A percentile compares a stretch with the other conserved stretches of the same genome.
These are phyloP conservation scores for Triglochin maritima DNA, from an alignment of 106 monocot genomes.

Conservation along the genomic window DNA sequence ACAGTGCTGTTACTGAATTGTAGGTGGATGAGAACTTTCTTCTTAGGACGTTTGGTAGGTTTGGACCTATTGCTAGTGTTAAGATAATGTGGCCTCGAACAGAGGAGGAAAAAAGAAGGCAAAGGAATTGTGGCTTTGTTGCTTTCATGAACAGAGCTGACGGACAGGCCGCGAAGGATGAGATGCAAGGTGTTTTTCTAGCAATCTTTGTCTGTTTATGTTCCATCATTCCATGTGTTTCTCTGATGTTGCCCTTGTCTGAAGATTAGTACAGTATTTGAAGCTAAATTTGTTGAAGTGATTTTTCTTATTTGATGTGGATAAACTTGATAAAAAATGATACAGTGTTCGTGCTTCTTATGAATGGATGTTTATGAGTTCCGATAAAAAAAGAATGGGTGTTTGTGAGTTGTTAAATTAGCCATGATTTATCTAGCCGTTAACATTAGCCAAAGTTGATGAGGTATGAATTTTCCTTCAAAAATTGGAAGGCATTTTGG, in stretches of 20 bases:
- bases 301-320: too few relatives aligned
- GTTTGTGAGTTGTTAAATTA: too few relatives aligned
- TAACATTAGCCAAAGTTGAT: too few relatives aligned
- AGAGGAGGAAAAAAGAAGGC: conserved; percentile 86
- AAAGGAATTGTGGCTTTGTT: conserved; percentile 99
- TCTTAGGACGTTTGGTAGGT: conserved; percentile 93
- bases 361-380: too few relatives aligned
- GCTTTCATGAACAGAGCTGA: conserved; percentile 99
- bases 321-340: too few relatives aligned
- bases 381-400: too few relatives aligned
- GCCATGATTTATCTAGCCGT: too few relatives aligned
- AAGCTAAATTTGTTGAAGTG: background rate
- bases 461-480: too few relatives aligned
- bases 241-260: background rate
- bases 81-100: conserved; percentile 99
- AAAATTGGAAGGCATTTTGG: too few relatives aligned
- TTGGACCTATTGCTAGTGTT: conserved; percentile 99
- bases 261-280: background rate
- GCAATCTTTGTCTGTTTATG: background rate
- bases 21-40: conserved; percentile 99
- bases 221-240: background rate
- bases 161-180: conserved; percentile 98
- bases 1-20: background rate
- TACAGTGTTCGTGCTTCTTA: too few relatives aligned
- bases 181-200: conserved; percentile 87